Conservation (phyloP, 805 yeast species). For the Candida golubevii region DNA sequence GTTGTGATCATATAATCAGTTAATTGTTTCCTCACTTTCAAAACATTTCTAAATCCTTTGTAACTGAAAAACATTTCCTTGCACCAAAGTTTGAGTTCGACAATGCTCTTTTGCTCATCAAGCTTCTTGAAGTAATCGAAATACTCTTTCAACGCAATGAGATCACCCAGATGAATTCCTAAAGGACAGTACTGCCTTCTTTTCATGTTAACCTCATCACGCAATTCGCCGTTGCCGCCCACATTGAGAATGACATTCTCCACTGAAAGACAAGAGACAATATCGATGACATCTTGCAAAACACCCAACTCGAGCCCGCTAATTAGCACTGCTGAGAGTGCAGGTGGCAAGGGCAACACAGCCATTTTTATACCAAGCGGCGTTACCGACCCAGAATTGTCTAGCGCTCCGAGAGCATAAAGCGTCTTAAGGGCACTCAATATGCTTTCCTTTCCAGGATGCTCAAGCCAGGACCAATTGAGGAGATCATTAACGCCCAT, state of each 20-base stretch:
- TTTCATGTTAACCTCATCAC: conserved; percentile 81
- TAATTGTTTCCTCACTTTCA: conserved; percentile 72
- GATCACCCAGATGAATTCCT: conserved; percentile 77
- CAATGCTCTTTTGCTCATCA: conserved; percentile 25
- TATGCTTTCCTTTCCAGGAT: conserved; percentile 78
- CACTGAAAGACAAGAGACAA: conserved; percentile 88
- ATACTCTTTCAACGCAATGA: conserved; percentile 75
- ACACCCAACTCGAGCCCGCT: conserved; percentile 59
- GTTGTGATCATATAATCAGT: conserved; percentile 58
- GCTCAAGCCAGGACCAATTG: conserved; percentile 89
- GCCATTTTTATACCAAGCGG: conserved; percentile 82
- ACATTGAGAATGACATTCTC: conserved; percentile 84
- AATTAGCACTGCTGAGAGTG: conserved; percentile 78
- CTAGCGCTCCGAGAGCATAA: conserved; percentile 73
- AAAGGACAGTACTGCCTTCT: conserved; percentile 65
- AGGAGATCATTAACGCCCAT: conserved; percentile 79
- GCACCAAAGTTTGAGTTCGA: conserved; percentile 79
- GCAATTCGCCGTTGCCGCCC: conserved; percentile 53
- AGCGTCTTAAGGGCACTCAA: conserved; percentile 73
- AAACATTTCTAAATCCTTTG: conserved; percentile 76
- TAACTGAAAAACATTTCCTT: conserved; percentile 67
- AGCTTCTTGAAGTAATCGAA: conserved; percentile 48
- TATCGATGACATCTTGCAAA: conserved; percentile 70
- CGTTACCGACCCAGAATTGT: conserved; percentile 74
- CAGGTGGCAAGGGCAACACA: conserved; percentile 87